Evolutionary conservation across 1,284 basidiomycete genomes (phyloP), one percentile per base, ranked within the genome.

Genomic region (Heterobasidion occidentale): DNA sequence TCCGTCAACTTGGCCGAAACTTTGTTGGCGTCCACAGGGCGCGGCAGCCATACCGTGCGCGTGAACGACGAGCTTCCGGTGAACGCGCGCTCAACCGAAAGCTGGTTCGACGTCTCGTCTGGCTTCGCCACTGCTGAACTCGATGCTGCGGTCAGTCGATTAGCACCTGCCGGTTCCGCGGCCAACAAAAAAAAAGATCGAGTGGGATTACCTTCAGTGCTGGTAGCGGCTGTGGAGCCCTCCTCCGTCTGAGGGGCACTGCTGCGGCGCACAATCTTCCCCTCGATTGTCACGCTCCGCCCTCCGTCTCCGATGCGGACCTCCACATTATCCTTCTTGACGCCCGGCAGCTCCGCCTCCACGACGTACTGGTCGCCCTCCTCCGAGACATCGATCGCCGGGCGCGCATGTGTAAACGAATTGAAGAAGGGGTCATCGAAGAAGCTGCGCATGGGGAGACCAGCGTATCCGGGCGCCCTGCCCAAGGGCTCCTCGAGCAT

Each of bases 341-440:
- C 83, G 1, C 88, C 88, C 8, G 88, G 89, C 47, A 91, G 66
- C 65, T 91, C 89, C 1, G 88, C 88, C 64, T 89, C 84, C 47
- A 91, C 72, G 52, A 89, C 62, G 62, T 86, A 90, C 49, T 77
- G 74, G 67, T 81, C 76, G 3, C 77, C 80, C 57, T 85, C 78
- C 63, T 91, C 88, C 2, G 77, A 74, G 3, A 90, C 68, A 59
- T 90, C 85, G 11, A 90, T 72, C 0, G 81, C 78, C 5, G 86
- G 86, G 34, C 77, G 74, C 7, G 49, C 56, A 35, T 71, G 51
- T 17, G 67, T 58, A 36, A 56, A 68, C 46, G 69, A 63, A 9
- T 67, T 63, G 63, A 79, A 73, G 67, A 83, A 79, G 1, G 79
- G 77, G 60, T 84, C 80, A 15, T 80, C 74, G 52, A 81, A 70